Conservation (phyloP, 2,329 filamentous ascomycete genomes). For the Sporothrix globosa region DNA sequence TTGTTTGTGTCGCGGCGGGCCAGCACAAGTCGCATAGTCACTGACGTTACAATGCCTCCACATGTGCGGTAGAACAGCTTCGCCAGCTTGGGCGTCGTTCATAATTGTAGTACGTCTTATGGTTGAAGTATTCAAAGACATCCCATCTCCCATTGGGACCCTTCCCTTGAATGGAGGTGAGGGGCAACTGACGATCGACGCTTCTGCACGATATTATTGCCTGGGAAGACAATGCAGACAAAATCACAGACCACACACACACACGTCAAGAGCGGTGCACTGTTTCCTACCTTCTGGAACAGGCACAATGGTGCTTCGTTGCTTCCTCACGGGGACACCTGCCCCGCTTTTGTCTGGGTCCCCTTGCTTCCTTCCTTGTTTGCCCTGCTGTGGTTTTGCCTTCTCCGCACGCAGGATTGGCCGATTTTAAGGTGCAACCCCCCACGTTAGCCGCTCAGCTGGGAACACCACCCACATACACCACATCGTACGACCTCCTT, state of each 20-base stretch:
- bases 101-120: background rate
- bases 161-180: background rate
- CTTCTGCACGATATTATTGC: constrained; percentile 28
- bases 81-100: background rate
- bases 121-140: background rate
- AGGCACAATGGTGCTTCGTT: constrained; percentile 7
- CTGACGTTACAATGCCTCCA: background rate
- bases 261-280: constrained; percentile 9
- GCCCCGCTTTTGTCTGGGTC: constrained; percentile 15
- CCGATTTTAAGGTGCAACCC: constrained; percentile 7
- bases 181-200: constrained; percentile 26
- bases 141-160: background rate
- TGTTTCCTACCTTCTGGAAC: background rate
- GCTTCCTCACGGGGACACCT: constrained; percentile 1
- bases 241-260: constrained; percentile 1
- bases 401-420: constrained; percentile 29
- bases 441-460: constrained; percentile 32
- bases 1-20: background rate
- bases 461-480: constrained; percentile 23
- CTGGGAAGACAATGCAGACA: background rate
- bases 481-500: background rate
- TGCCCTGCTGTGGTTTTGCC: background rate
- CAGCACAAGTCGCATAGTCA: background rate
- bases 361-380: constrained; percentile 26
- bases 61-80: background rate